phyloP scores from a whole-genome alignment of 2,329 filamentous ascomycete species.

The Nannizzia gypsea region DNA sequence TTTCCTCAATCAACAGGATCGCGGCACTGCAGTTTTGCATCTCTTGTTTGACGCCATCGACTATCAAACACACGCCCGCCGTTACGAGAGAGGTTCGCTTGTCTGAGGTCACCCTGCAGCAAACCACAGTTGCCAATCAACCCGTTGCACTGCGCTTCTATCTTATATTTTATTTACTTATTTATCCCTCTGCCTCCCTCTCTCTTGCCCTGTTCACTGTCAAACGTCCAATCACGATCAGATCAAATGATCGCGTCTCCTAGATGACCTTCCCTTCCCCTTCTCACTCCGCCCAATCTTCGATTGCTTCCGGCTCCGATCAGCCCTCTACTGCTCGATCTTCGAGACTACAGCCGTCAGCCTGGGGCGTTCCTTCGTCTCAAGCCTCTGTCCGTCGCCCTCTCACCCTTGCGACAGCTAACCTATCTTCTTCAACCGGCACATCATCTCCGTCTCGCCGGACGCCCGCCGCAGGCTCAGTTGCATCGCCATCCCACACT shows the following conservation, averaged over 20 bases:
- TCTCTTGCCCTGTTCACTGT: background rate
- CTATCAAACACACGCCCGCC: background rate
- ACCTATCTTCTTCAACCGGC: slow-evolving; percentile 33
- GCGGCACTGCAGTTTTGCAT: background rate
- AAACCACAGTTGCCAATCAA: background rate
- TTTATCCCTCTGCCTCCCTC: too few relatives aligned
- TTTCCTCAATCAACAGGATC: background rate
- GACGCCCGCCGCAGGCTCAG: slow-evolving; percentile 17
- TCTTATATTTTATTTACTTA: too few relatives aligned
- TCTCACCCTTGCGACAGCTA: slow-evolving; percentile 45
- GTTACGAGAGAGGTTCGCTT: background rate
- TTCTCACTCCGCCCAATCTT: slow-evolving; percentile 40
- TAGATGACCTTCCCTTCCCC: slow-evolving; percentile 47
- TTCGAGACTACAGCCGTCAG: slow-evolving; percentile 40
- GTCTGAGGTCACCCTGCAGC: slow-evolving; percentile 1
- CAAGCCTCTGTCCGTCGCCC: slow-evolving; percentile 44
- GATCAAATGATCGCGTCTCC: slow-evolving; percentile 42
- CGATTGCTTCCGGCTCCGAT: slow-evolving; percentile 41
- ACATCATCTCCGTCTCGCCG: slow-evolving; percentile 34
- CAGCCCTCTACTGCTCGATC: slow-evolving; percentile 36
- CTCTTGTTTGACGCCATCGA: background rate
- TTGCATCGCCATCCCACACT: slow-evolving; percentile 32
- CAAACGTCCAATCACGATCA: slow-evolving; percentile 19
- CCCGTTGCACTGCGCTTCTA: background rate
- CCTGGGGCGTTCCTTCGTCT: slow-evolving; percentile 46